Percentiles rank a stretch among this genome's conserved stretches.
These are phyloP conservation scores for Pichia sp. DNA, from an alignment of 1,139 yeast genomes.

Conservation along the genomic window DNA sequence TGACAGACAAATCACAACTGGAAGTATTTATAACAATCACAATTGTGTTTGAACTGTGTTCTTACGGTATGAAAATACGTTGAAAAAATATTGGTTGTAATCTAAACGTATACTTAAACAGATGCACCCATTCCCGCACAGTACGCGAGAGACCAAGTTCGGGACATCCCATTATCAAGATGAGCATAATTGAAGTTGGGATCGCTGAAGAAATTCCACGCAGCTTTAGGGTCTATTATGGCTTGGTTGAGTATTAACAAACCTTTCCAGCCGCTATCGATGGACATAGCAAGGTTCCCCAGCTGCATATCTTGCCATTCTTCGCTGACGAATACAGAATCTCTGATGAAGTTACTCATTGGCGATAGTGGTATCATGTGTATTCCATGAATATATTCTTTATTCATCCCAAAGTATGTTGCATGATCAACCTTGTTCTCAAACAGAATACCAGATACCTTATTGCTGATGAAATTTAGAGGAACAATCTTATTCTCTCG, in stretches of 20 bases:
- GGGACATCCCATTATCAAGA: conserved; percentile 84
- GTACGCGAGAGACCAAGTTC: conserved; percentile 84
- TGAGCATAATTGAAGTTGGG: conserved; percentile 39
- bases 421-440: conserved; percentile 92
- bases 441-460: conserved; percentile 69
- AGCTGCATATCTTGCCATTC: conserved; percentile 64
- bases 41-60: no score
- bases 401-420: conserved; percentile 72
- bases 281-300: conserved; percentile 39
- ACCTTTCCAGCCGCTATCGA: conserved; percentile 85
- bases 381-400: conserved; percentile 88
- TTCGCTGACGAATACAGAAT: conserved; percentile 59
- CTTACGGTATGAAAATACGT: no score
- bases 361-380: conserved; percentile 93
- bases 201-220: conserved; percentile 64
- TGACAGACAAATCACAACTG: no score
- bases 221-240: conserved; percentile 54
- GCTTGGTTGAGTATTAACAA: conserved; percentile 75
- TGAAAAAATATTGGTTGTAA: no score
- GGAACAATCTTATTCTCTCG: conserved; percentile 52
- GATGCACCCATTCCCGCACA: conserved; percentile 42
- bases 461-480: conserved; percentile 46
- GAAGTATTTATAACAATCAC: no score
- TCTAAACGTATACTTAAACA: no score
- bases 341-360: conserved; percentile 68